Percentiles rank a stretch among this genome's conserved stretches.
Evolutionary conservation across 106 monocot genomes (phyloP).

Genomic region (Chionographis japonica): DNA sequence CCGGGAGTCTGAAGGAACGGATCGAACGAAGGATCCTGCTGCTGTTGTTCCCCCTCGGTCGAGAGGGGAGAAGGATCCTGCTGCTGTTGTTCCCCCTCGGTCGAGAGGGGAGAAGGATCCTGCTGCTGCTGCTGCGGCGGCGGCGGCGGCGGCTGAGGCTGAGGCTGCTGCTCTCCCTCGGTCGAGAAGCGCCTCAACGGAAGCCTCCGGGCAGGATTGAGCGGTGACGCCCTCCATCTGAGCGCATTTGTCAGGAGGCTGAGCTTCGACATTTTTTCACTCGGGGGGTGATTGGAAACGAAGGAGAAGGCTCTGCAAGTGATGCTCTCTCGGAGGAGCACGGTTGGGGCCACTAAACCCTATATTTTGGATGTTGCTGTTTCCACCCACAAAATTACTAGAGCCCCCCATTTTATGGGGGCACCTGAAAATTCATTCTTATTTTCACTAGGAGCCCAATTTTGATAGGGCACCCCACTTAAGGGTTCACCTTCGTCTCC

Average conservation of each 20-base stretch:
- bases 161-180: slow-evolving; percentile 5
- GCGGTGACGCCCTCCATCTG: slow-evolving; percentile 10
- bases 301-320: no score
- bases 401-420: no score
- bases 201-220: slow-evolving; percentile 9
- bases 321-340: no score
- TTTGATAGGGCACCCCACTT: no score
- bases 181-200: slow-evolving; percentile 27
- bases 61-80: neutral
- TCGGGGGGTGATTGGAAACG: neutral
- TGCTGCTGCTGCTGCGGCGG: neutral
- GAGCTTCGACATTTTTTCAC: slow-evolving; percentile 29
- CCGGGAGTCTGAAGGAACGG: slow-evolving; percentile 16
- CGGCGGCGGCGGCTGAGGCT: no score
- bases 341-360: no score
- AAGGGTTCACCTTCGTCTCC: no score
- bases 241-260: slow-evolving; percentile 22
- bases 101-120: neutral
- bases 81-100: neutral
- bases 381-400: no score
- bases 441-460: no score
- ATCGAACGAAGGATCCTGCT: slow-evolving; percentile 10
- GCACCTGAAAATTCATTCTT: no score
- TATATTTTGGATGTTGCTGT: no score
- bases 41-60: neutral